Base-by-base conservation (phyloP, 1,139 yeast species). In the Hyphopichia wangnamkhiaoensis region DNA sequence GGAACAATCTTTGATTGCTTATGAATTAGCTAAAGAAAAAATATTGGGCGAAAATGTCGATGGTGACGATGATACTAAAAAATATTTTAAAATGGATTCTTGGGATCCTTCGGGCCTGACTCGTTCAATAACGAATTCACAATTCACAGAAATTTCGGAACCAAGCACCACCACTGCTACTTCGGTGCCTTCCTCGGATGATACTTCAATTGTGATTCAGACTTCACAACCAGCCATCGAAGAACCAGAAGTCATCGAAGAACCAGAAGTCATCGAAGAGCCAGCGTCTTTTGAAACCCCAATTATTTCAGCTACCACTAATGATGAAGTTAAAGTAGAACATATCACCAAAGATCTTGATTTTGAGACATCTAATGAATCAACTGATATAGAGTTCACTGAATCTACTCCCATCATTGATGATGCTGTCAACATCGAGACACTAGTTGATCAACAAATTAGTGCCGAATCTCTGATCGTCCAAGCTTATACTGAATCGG, bases 11-110 rank as follows among this genome's bases (percentile, higher is more conserved):
- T 49, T 43, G 16, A 42, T 53, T 19, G 59, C 64, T 25, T 63
- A 63, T 38, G 71, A 71, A 20, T 50, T 61, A 37, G 59, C 66
- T 25, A 69, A 73, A 45, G 70, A 73, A 23, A 74, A 76, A 37
- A 44, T 71, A n/a, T 59, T 62, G 29, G 65, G 64, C 30, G 68
- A 68, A 40, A 59, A 62, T 40, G 45, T 51, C 36, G 61, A 68
- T 35, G 62, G 66, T 14, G 61, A 53, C 37, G 62, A 53, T 27
- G 40, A 37, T 17, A 52, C 59, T n/a, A 53, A 52, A 15, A 49
- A 58, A 17, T 59, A 59, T 40, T 57, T 61, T 37, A 54, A 56
- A n/a, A 50, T 58, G 46, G 56, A 53, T 39, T 61, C 56, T 32
- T 59, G 61, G 61, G 56, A 54, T 35, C 25, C 33, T 13, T 31